Evolutionary conservation across 2,329 filamentous ascomycete genomes (phyloP), one percentile per base, ranked within the genome.

Genomic region (Laburnicola sp.): DNA sequence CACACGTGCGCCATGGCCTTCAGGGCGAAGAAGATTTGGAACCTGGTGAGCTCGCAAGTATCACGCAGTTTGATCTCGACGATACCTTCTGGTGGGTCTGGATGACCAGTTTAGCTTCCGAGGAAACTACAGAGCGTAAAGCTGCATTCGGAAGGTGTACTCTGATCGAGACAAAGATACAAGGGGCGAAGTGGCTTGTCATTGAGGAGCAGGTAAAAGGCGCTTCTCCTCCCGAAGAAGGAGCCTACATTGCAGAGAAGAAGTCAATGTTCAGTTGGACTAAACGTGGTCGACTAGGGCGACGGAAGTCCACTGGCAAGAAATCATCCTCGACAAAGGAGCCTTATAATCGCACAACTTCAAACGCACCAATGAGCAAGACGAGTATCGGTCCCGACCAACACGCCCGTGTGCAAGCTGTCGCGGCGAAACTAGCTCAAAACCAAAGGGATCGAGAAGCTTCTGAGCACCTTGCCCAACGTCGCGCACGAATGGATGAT

Each of bases 31-130:
- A 89, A 25, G 78, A 84, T 35, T 78, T 97, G 0, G 91, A 97
- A 58, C 94, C 93, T 0, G 94, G 91, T 45, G 94, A 99, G 78
- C 81, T 99, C 50, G 94, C 94, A 27, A 97, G 91, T 69, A 96
- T 99, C 66, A 88, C 84, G 23, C 82, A 82, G 32, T 83, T 97
- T 50, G 87, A 94, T 56, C 80, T 99, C 4, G 94, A 99, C 63
- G 93, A 97, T 70, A 88, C 91, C 1, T 99, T 99, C 73, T 99
- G 94, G 94, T 97, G 94, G 93, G 94, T 97, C 3, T 99, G 94
- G 94, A 97, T 99, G 81, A 95, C 86, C 62, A 97, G 93, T 79
- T 77, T 99, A 65, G 91, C 93, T 1, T 88, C 86, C 0, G 94
- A 99, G 66, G 94, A 99, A 75, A 89, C 92, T 0, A 75, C 85